Evolutionary conservation across 306 rosid genomes (phyloP), one percentile per base, ranked within the genome.

Genomic region (Cicer arietinum): DNA sequence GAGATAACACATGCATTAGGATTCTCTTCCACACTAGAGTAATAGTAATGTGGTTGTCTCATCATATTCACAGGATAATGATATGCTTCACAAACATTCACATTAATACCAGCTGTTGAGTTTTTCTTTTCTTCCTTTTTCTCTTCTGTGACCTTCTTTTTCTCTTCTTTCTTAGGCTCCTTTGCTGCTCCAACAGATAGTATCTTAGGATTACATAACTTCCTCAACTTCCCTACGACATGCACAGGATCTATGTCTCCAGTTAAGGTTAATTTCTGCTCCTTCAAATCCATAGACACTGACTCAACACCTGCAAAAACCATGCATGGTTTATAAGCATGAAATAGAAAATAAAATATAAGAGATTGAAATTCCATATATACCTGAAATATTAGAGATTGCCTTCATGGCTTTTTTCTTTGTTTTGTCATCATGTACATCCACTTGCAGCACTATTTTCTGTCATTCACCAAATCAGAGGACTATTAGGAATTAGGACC

Each of bases 1-100:
- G 77, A 88, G 57, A 90, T 88, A 3, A 90, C 91, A 84, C 97
- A 92, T 8, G 74, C 71, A 81, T 81, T 88, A 6, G 93, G 97
- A 80, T 92, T 77, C 81, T 90, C 91, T 50, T 92, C 93, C 6
- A 13, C 58, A 67, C 84, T 80, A 12, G 72, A 75, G 2, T 48
- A 76, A 35, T 4, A 75, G 59, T 88, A 85, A 12, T 39, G 58
- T 4, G 57, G 79, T 6, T 69, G 80, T n/a, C 25, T 14, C 76
- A 59, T 14, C 0, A 58, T 25, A 25, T 25, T 58, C 0, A 58
- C 30, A 58, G 76, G 79, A 43, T 74, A 58, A 22, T 46, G 65
- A 51, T 47, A 41, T 2, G 52, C 11, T n/a, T 67, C 82, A 63
- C 11, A 60, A 2, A 22, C 12, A 54, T 13, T 62, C 71, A 56